Base-by-base conservation (phyloP, 2,329 filamentous ascomycete genomes). In the Dactylonectria estremocensis region DNA sequence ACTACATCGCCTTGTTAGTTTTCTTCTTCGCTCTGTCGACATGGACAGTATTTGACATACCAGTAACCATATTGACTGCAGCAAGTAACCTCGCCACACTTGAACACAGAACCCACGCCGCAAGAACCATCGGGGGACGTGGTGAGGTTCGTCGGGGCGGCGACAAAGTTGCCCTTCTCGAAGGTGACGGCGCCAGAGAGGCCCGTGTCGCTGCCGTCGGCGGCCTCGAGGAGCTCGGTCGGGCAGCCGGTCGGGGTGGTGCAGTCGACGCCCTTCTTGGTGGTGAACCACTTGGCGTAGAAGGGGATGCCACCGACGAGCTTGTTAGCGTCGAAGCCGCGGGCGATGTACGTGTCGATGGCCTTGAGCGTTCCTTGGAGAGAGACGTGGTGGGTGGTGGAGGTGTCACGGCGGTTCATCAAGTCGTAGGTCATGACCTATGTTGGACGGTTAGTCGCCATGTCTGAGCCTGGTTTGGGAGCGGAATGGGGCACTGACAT, bases 381-480 rank as follows among this genome's bases (percentile, higher is more conserved):
- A 6, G 89, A 89, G 10, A 86, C 88, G 73, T 93, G 91, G 76
- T 93, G 92, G 31, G 84, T 85, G 2, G 91, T 93, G 20, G 84
- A 78, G 56, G 82, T 88, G 77, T 93, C 89, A n/a, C 92, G 88
- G 11, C 92, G 89, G 80, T 93, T 93, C 87, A 92, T 91, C 54
- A 94, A 77, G 75, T 94, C 92, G 77, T 93, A 93, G 9, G 87
- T 86, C 91, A 93, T 93, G 69, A 93, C 81, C 80, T 81, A 11
- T 13, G 3, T 0, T 43, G 8, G 8, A 0, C 6, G 0, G 53
- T 72, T 13, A 75, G 54, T 6, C 13, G 1, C 5, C 0, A 3
- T 6, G 8, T 2, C 1, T 1, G 0, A 0, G 16, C 16, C 2
- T 6, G 3, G 6, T 9, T 8, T 3, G 14, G 1, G 8, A 2